These are phyloP conservation scores for Mycosphaerella sp. DNA, from an alignment of 2,329 filamentous ascomycete genomes.

Conservation along the genomic window DNA sequence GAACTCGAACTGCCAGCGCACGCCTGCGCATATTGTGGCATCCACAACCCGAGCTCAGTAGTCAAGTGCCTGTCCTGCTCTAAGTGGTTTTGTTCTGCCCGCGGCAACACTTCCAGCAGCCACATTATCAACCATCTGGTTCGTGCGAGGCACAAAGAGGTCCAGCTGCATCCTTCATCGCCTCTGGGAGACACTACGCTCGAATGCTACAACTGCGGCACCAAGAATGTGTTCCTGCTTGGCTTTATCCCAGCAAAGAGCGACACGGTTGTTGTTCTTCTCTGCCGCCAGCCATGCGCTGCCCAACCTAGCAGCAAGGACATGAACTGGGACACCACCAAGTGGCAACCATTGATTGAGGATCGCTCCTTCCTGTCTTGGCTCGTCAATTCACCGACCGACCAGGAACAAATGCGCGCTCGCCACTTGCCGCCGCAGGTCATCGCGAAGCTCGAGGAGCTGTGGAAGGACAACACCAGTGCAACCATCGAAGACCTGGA, in stretches of 20 bases:
- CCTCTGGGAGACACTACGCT: conserved; percentile 91
- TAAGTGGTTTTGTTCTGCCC: conserved; percentile 99
- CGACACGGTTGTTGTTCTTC: conserved; percentile 91
- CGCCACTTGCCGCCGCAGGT: conserved; percentile 88
- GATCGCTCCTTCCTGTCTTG: conserved; percentile 91
- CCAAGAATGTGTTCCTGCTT: conserved; percentile 97
- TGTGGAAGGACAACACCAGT: conserved; percentile 93
- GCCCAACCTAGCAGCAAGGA: conserved; percentile 94
- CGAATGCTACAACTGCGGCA: conserved; percentile 98
- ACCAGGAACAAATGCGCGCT: conserved; percentile 92
- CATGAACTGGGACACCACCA: conserved; percentile 98
- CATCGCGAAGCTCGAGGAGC: conserved; percentile 92
- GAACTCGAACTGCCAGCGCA: conserved; percentile 81
- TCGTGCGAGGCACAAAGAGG: conserved; percentile 95
- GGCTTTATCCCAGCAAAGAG: conserved; percentile 99
- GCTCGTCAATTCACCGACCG: conserved; percentile 83
- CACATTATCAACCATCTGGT: conserved; percentile 99
- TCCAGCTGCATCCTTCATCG: conserved; percentile 89
- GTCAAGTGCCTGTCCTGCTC: conserved; percentile 93
- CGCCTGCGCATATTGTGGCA: conserved; percentile 96
- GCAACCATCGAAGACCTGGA: conserved; percentile 89
- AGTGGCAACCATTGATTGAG: conserved; percentile 96
- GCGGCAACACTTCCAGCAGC: conserved; percentile 91
- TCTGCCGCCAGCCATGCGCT: conserved; percentile 94
- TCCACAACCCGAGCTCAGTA: conserved; percentile 89